Conservation (phyloP, 768 basidiomycete species). For the Candolleomyces aberdarensis region DNA sequence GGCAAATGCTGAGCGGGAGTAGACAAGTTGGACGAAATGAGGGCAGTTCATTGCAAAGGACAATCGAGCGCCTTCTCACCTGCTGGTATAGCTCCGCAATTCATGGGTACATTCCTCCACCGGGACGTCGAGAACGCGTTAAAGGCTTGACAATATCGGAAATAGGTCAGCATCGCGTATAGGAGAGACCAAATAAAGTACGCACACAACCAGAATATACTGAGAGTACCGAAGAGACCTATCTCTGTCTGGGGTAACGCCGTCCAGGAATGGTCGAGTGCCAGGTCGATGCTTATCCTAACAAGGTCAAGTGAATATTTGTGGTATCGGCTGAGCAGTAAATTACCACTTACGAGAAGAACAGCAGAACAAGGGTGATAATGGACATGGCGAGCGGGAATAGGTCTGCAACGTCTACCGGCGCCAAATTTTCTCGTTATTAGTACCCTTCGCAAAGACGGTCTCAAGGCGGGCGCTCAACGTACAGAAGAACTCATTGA, state of each 20-base stretch:
- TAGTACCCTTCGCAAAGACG: too few relatives aligned
- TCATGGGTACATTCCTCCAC: conserved; percentile 46
- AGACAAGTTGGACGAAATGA: background rate
- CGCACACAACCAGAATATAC: conserved; percentile 56
- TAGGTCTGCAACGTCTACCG: conserved; percentile 51
- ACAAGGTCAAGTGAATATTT: background rate
- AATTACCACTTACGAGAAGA: conserved; percentile 34
- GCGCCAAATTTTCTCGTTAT: background rate
- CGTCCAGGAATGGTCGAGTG: conserved; percentile 37
- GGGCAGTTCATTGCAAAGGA: background rate
- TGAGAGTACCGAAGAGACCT: conserved; percentile 40
- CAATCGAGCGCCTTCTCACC: conserved; percentile 28
- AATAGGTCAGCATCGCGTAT: background rate
- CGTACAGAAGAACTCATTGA: conserved; percentile 61
- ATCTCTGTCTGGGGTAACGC: conserved; percentile 48
- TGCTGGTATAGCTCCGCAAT: conserved; percentile 46
- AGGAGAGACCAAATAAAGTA: background rate
- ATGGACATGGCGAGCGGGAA: conserved; percentile 62
- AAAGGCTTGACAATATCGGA: conserved; percentile 34
- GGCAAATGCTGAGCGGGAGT: conserved; percentile 29
- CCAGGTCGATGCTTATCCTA: conserved; percentile 44
- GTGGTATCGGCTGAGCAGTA: background rate
- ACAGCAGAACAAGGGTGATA: conserved; percentile 42
- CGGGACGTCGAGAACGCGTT: conserved; percentile 60
- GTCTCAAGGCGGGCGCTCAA: conserved; percentile 9